Evolutionary conservation across 768 basidiomycete genomes (phyloP), one percentile per base, ranked within the genome.

Genomic region (Podaxis sp.): DNA sequence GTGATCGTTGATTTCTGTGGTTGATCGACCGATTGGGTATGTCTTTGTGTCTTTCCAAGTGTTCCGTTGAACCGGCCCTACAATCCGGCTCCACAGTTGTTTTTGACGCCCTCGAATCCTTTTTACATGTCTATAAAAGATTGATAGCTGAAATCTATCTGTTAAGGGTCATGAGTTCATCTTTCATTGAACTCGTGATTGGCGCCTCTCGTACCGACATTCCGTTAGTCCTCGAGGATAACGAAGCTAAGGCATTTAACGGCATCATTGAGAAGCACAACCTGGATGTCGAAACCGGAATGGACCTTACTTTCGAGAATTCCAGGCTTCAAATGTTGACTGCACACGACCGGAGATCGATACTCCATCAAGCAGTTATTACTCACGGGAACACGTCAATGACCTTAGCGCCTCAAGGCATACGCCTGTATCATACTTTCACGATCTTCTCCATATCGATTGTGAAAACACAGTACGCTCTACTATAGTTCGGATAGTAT

Each of bases 371-470:
- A 56, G 38, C 7, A 56, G 15, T 27, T 46, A 33, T 56, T 51
- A 59, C 58, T 25, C 24, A 50, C 49, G 37, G n/a, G 29, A 49
- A 17, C 36, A 38, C 57, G 22, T 38, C 46, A 51, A 33, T 38
- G 17, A n/a, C n/a, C 47, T 51, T 22, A 27, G 58, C 58, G 49
- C 49, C 58, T 59, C 49, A 37, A 37, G 47, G 49, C 17, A 17
- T 22, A 38, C 58, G 29, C 37, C 49, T 59, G 36, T 59, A 59
- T 38, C 47, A 22, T 51, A 9, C 24, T 40, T 38, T 40, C 47
- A 37, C 38, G 47, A 38, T 52, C 19, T 36, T 59, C 37, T 40
- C 47, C 49, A 50, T 59, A 51, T 59, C 47, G 58, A 51, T 59
- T 38, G 11, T 15, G 25, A 25, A 22, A 50, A 8, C 25, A 24